These are phyloP conservation scores for Didymella pinodella DNA, from an alignment of 2,329 filamentous ascomycete species.

Conservation along the genomic window DNA sequence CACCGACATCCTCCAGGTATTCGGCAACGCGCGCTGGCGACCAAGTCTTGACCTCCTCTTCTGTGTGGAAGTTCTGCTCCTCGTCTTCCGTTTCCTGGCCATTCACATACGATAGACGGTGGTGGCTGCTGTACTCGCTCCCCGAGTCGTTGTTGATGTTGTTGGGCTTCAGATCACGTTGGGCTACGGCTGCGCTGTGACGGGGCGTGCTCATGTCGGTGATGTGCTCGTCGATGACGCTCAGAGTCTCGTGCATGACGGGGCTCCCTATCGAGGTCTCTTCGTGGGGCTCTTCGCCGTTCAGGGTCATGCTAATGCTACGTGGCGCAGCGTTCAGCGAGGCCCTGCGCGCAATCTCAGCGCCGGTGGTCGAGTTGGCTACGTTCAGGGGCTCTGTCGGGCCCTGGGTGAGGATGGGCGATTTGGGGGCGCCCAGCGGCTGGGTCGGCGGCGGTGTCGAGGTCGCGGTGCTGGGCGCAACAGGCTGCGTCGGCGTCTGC, in stretches of 20 bases:
- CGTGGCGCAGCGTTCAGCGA: conserved; percentile 38
- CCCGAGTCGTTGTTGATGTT: conserved; percentile 74
- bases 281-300: conserved; percentile 51
- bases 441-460: conserved; percentile 27
- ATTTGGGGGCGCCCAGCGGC: conserved; percentile 10
- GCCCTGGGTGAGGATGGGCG: conserved; percentile 27
- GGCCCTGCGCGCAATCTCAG: conserved; percentile 28
- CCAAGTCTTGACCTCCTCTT: conserved; percentile 81
- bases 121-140: conserved; percentile 87
- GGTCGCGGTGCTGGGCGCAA: conserved; percentile 28
- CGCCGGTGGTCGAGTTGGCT: conserved; percentile 24
- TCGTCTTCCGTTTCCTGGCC: conserved; percentile 96
- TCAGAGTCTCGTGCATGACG: conserved; percentile 92
- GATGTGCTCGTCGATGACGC: conserved; percentile 96
- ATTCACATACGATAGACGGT: conserved; percentile 87
- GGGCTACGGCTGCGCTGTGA: conserved; percentile 55
- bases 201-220: conserved; percentile 77
- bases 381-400: conserved; percentile 45
- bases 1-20: conserved; percentile 82
- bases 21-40: conserved; percentile 83
- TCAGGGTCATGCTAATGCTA: conserved; percentile 49
- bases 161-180: conserved; percentile 57
- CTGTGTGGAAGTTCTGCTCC: conserved; percentile 73
- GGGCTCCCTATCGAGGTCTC: conserved; percentile 66
- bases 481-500: conserved; percentile 14